Evolutionary conservation across 352 stramenopile species (phyloP), one percentile per base, ranked within the genome.

Genomic region (Aphanomyces invadans): DNA sequence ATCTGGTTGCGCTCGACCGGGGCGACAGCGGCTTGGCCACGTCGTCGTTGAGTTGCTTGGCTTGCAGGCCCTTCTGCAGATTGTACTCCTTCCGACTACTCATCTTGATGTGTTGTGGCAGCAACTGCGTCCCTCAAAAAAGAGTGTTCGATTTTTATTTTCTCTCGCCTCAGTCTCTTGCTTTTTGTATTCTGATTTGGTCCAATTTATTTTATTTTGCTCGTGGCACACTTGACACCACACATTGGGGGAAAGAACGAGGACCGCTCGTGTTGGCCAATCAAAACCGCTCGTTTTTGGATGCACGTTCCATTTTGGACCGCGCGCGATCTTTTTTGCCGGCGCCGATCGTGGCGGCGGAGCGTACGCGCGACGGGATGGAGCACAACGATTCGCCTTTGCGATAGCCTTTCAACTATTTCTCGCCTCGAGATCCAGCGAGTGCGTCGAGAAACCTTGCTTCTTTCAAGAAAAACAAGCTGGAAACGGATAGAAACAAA

Each of bases 11-110:
- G 3, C 60, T 54, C 25, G 65, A 57, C 31, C 73, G 55, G 25
- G 55, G 38, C 11, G 45, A 39, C 60, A 42, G 12, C 21, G 42
- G 21, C 26, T 39, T 68, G 53, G 76, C 72, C 65, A 81, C 76
- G 68, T 87, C 80, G 60, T 80, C 83, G 49, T 73, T 64, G 62
- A 92, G 79, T 66, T 86, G 83, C 81, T 94, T 74, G 56, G 92
- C 77, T 74, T 90, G 81, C 52, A 86, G 77, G 15, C 81, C 85
- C 70, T 90, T 90, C 74, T 89, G 81, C 56, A 92, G 67, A 71
- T 81, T 78, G 69, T 94, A 92, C 60, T 90, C 85, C 73, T 78
- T 83, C 75, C 90, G 60, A 67, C 39, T 91, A 76, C 70, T 81
- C 85, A 93, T 94, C 71, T 73, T 74, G 80, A 69, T 78, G 38